Evolutionary conservation across 805 yeast species (phyloP), one percentile per base, ranked within the genome.

Genomic region (Osmozyma mogii): DNA sequence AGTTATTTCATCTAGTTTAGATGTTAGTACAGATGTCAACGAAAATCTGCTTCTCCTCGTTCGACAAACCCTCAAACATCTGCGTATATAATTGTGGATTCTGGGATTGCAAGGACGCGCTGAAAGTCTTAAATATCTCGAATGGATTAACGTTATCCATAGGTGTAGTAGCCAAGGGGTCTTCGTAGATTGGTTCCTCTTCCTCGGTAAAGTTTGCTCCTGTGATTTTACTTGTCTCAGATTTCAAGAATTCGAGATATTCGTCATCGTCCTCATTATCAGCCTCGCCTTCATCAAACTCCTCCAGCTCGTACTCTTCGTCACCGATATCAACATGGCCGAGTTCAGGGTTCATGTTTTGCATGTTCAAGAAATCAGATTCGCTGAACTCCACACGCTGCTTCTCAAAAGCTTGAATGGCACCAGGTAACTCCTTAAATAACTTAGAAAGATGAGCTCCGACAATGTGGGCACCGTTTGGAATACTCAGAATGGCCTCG

Each of bases 1-100:
- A 84, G 94, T 50, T 89, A 92, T 50, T 88, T 85, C 54, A 85
- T 89, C 6, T 85, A 60, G 27, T 21, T 18, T 18, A 8, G 20
- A 8, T 18, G 20, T 7, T 18, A 18, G 9, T 18, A 8, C 20
- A 24, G 9, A 31, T 25, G 12, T 31, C 29, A 6, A 22, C 19
- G 13, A 42, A 38, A 5, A 31, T 32, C 22, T 38, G 40, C 25
- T 40, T 38, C 11, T 42, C 46, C 3, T 22, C 18, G 9, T 40
- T 41, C 22, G 27, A 29, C 16, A 42, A 27, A 27, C 31, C 28
- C 15, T 38, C 37, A 25, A 42, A 42, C 6, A 42, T 34, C 14
- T 35, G 36, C 6, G 28, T 28, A 20, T 42, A 40, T 12, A 40
- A 22, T 5, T 36, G 28, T 2, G 39, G 38, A 22, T 38, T 38